Conservation (phyloP, 352 stramenopile species). For the Phytophthora citrophthora region DNA sequence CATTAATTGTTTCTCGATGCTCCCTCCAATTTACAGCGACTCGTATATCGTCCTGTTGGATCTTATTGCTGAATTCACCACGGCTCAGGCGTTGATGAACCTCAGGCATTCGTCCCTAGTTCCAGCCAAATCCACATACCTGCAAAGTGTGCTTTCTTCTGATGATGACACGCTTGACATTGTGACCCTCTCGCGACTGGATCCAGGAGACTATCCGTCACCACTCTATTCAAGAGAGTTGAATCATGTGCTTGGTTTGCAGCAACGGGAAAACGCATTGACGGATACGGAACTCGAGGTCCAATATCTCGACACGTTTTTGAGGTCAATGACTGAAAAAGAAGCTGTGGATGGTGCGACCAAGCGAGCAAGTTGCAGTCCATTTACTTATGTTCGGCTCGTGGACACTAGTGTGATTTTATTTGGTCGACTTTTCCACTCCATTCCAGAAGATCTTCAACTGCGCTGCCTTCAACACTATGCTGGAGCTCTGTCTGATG, state of each 20-base stretch:
- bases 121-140: conserved; percentile 67
- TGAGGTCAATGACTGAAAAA: conserved; percentile 47
- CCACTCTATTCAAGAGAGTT: conserved; percentile 77
- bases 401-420: conserved; percentile 81
- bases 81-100: conserved; percentile 78
- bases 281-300: conserved; percentile 86
- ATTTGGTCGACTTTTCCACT: conserved; percentile 82
- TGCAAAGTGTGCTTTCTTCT: conserved; percentile 60
- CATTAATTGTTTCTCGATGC: conserved; percentile 74
- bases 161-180: conserved; percentile 72
- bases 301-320: conserved; percentile 85
- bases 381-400: conserved; percentile 81
- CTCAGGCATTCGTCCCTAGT: conserved; percentile 62
- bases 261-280: conserved; percentile 74
- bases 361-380: conserved; percentile 59
- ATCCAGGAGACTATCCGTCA: conserved; percentile 66
- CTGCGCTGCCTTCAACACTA: conserved; percentile 86
- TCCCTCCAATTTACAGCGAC: conserved; percentile 83
- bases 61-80: conserved; percentile 80
- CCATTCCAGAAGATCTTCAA: conserved; percentile 84
- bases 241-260: conserved; percentile 76
- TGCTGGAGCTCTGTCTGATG: conserved; percentile 64
- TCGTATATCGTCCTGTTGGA: conserved; percentile 84
- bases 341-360: conserved; percentile 33
- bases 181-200: conserved; percentile 56